These are phyloP conservation scores for Fusarium kyushuense DNA, from an alignment of 2,329 filamentous ascomycete species.

Conservation along the genomic window DNA sequence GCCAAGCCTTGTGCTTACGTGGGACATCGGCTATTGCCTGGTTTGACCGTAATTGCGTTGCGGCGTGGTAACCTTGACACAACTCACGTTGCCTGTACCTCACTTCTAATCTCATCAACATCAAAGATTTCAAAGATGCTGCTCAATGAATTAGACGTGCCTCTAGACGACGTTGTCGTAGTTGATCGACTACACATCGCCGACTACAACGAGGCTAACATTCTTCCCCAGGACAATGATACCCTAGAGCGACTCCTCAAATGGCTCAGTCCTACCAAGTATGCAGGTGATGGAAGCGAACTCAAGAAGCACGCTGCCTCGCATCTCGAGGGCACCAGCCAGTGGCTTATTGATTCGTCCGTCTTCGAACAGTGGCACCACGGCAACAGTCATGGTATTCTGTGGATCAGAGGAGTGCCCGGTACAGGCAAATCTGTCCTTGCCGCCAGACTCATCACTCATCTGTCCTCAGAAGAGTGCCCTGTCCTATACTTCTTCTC, in stretches of 20 bases:
- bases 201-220: slow-evolving; percentile 50
- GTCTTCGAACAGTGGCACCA: slow-evolving; percentile 28
- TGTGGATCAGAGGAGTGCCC: slow-evolving; percentile 51
- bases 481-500: slow-evolving; percentile 57
- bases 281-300: slow-evolving; percentile 29
- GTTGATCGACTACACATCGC: slow-evolving; percentile 46
- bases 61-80: background rate
- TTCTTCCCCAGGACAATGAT: slow-evolving; percentile 46
- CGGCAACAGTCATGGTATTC: slow-evolving; percentile 1
- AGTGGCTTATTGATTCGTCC: slow-evolving; percentile 17
- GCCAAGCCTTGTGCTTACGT: background rate
- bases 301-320: slow-evolving; percentile 27
- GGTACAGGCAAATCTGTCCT: slow-evolving; percentile 56
- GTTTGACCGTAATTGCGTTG: background rate
- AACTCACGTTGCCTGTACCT: too few species aligned
- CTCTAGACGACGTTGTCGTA: slow-evolving; percentile 26
- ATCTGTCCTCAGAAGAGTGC: slow-evolving; percentile 7
- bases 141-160: background rate
- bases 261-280: slow-evolving; percentile 32
- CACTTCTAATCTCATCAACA: too few species aligned
- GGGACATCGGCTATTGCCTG: background rate
- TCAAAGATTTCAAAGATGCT: background rate
- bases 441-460: slow-evolving; percentile 44
- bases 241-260: slow-evolving; percentile 37
- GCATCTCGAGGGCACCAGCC: slow-evolving; percentile 22